Conservation (phyloP, 179 eudicot species). For the Spergularia azorica region DNA sequence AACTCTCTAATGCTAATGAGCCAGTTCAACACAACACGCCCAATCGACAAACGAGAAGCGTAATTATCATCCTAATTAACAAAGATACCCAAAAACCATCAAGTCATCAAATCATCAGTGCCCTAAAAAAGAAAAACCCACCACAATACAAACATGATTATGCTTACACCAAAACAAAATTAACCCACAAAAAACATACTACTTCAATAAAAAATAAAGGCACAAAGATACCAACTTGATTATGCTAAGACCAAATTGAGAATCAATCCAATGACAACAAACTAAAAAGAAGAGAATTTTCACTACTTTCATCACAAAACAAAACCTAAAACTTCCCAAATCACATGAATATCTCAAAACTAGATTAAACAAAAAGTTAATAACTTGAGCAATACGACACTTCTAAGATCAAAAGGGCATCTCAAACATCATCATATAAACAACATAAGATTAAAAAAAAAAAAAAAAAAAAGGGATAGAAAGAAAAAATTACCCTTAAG, state of each 20-base stretch:
- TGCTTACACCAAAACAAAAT: too few relatives aligned
- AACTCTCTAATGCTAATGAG: too few relatives aligned
- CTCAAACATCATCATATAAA: not conserved
- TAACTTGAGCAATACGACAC: not conserved
- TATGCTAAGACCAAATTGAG: not conserved
- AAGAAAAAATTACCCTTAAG: conserved; percentile 54
- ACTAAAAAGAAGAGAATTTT: not conserved
- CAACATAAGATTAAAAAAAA: not conserved
- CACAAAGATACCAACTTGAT: not conserved
- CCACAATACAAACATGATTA: too few relatives aligned
- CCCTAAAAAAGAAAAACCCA: too few relatives aligned
- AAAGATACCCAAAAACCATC: too few relatives aligned
- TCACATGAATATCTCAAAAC: not conserved
- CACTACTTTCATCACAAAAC: not conserved
- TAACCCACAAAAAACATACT: too few relatives aligned
- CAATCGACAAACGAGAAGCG: too few relatives aligned
- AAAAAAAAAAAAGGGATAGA: not conserved
- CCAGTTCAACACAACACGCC: too few relatives aligned
- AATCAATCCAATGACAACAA: not conserved
- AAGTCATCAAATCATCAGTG: too few relatives aligned
- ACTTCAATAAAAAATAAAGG: too few relatives aligned
- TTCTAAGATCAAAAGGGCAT: not conserved
- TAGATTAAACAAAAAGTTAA: not conserved
- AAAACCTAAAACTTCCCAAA: not conserved
- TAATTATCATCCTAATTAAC: too few relatives aligned